Percentiles rank a stretch among this genome's conserved stretches.
These are phyloP conservation scores for Sicyos edulis DNA, from an alignment of 306 rosid genomes.

Conservation along the genomic window DNA sequence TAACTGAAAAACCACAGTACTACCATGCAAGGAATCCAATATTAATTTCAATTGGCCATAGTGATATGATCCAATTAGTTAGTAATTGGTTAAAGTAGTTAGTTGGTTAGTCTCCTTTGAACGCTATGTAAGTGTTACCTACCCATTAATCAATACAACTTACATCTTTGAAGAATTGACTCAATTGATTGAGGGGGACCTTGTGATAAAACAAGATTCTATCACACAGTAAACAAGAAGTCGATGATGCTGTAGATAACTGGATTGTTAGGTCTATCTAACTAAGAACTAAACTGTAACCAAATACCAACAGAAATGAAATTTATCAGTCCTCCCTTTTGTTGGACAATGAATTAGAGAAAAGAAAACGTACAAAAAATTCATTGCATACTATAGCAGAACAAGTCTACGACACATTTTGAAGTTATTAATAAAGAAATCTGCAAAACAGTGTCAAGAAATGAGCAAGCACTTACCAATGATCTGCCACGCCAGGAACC, in stretches of 20 bases:
- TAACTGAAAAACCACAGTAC: not conserved
- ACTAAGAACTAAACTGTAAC: not conserved
- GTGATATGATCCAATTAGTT: too few species aligned
- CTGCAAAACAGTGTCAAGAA: not conserved
- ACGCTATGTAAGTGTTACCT: too few species aligned
- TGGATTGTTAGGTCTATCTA: not conserved
- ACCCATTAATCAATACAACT: too few species aligned
- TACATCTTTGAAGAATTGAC: too few species aligned
- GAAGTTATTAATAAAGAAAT: not conserved
- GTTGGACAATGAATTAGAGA: not conserved
- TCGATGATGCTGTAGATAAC: not conserved
- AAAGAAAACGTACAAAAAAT: not conserved
- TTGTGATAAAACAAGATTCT: too few species aligned
- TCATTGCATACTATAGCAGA: not conserved
- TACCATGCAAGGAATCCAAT: too few species aligned
- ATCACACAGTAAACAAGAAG: not conserved
- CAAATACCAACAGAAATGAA: not conserved
- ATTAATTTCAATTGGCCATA: not conserved
- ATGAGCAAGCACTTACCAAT: constrained; percentile 54
- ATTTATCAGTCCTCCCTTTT: not conserved
- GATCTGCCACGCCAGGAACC: constrained; percentile 68
- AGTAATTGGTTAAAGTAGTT: too few species aligned
- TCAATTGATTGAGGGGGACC: too few species aligned
- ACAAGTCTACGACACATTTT: not conserved
- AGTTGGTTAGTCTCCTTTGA: too few species aligned